Percentiles rank a stretch among this genome's conserved stretches.
Conservation (phyloP, 139 green algal genomes). For the Coccomyxa sp. region DNA sequence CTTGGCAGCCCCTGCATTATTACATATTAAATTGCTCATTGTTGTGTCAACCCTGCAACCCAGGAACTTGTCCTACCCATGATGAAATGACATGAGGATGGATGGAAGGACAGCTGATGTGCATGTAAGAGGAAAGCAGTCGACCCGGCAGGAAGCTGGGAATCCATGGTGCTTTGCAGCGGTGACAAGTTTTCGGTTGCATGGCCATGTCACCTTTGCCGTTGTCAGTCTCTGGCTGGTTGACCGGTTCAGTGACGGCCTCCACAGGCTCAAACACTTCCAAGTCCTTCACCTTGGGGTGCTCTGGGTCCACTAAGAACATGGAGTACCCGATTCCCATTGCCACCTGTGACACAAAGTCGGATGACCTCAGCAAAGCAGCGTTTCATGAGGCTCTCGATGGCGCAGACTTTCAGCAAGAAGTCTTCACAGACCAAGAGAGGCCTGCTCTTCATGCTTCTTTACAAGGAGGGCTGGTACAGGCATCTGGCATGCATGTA, state of each 20-base stretch:
- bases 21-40: not conserved
- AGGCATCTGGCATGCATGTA: not conserved
- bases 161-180: conserved; percentile 3
- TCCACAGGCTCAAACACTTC: conserved; percentile 24
- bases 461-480: not conserved
- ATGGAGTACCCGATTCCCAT: conserved; percentile 72
- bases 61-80: not conserved
- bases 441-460: not conserved
- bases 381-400: not conserved
- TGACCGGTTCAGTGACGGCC: not conserved
- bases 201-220: not conserved
- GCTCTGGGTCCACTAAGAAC: conserved; percentile 65
- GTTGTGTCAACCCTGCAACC: not conserved
- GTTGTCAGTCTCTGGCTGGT: not conserved
- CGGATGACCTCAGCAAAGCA: not conserved
- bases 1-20: not conserved
- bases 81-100: too few species aligned
- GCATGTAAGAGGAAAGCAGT: not conserved
- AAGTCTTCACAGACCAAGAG: too few species aligned
- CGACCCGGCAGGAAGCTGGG: not conserved
- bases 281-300: conserved; percentile 23
- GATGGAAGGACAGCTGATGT: too few species aligned
- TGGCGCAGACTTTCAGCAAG: not conserved
- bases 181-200: not conserved
- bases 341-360: conserved; percentile 45